Evolutionary conservation across 2,329 filamentous ascomycete species (phyloP).

Genomic region (Colletotrichum sp.): DNA sequence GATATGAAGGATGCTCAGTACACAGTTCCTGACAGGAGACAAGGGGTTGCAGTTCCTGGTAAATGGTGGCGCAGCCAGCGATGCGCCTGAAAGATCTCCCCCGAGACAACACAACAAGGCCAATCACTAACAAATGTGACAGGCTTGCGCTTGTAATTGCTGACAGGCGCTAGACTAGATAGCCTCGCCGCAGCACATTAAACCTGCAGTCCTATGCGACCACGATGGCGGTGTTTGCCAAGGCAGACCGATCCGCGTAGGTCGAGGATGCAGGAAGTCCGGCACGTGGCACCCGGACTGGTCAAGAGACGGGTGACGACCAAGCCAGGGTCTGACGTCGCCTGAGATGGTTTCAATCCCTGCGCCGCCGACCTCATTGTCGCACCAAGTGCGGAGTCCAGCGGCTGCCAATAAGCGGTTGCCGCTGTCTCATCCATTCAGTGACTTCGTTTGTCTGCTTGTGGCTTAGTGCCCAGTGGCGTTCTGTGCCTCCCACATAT

Average conservation of each 20-base stretch:
- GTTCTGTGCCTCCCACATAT: not conserved
- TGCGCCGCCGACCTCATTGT: not conserved
- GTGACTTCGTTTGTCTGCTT: accelerated
- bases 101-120: too few relatives aligned
- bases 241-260: not conserved
- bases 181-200: too few relatives aligned
- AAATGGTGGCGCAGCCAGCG: too few relatives aligned
- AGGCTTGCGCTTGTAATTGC: too few relatives aligned
- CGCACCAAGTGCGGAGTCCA: not conserved
- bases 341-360: not conserved
- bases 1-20: too few relatives aligned
- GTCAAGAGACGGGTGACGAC: not conserved
- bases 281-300: not conserved
- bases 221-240: not conserved
- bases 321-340: not conserved
- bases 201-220: too few relatives aligned
- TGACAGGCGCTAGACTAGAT: too few relatives aligned
- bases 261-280: too few relatives aligned
- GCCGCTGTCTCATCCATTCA: not conserved
- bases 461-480: not conserved
- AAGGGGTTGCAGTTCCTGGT: too few relatives aligned
- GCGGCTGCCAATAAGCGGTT: not conserved
- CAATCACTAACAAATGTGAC: too few relatives aligned
- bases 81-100: too few relatives aligned
- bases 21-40: too few relatives aligned